phyloP scores from a whole-genome alignment of 2,329 filamentous ascomycete species.

The Colletotrichum sp. region DNA sequence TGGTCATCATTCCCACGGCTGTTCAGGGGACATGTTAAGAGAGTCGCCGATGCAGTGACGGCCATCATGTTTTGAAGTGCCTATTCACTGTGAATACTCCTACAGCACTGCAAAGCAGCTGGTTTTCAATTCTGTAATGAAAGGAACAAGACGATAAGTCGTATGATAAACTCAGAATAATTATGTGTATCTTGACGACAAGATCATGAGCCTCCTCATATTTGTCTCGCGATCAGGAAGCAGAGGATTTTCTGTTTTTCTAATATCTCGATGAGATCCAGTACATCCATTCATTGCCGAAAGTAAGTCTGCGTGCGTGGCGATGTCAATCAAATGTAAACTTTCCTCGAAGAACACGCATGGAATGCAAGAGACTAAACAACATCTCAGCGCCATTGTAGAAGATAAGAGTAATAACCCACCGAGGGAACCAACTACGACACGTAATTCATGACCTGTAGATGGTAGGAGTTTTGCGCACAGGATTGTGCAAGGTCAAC shows the following conservation, averaged over 20 bases:
- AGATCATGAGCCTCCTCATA: neutral
- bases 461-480: neutral
- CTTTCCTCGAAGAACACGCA: neutral
- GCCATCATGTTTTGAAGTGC: neutral
- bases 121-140: neutral
- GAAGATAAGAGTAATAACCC: neutral
- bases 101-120: neutral
- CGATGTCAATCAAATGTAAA: neutral
- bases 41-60: neutral
- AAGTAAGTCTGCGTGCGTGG: neutral
- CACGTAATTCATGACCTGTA: neutral
- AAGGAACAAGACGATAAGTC: neutral
- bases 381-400: neutral
- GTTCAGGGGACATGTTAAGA: neutral
- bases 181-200: neutral
- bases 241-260: neutral
- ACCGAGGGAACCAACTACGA: neutral
- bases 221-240: neutral
- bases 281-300: neutral
- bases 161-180: neutral
- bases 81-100: neutral
- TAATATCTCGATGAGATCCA: neutral
- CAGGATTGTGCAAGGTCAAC: neutral
- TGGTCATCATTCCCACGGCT: neutral
- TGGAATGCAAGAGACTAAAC: neutral